phyloP scores from a whole-genome alignment of 1,284 basidiomycete species.

The Uromyces viciae-fabae region DNA sequence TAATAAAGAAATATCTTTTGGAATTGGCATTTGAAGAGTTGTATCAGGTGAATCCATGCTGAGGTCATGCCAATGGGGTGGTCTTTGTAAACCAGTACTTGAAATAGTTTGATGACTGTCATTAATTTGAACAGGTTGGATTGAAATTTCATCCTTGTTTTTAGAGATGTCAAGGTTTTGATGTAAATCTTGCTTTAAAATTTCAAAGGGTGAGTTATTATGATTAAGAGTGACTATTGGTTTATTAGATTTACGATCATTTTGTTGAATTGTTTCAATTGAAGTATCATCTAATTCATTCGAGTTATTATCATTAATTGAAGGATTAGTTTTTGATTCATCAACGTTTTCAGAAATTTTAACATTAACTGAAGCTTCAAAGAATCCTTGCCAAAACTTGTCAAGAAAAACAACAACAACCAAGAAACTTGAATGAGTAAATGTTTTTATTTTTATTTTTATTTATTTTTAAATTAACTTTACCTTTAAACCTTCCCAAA shows the following conservation, averaged over 20 bases:
- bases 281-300: constrained; percentile 7
- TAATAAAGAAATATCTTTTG: constrained; percentile 21
- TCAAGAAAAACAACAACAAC: neutral
- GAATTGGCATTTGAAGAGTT: constrained; percentile 25
- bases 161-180: constrained; percentile 11
- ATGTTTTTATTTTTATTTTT: no score
- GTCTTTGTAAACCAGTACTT: constrained; percentile 21
- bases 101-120: constrained; percentile 24
- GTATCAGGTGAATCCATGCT: constrained; percentile 37
- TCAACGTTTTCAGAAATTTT: constrained; percentile 47
- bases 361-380: constrained; percentile 54
- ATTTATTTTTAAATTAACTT: no score
- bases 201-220: constrained; percentile 19
- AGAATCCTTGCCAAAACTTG: constrained; percentile 55
- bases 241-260: neutral
- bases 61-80: constrained; percentile 34
- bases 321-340: constrained; percentile 7
- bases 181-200: constrained; percentile 19
- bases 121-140: neutral
- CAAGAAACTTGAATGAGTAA: no score
- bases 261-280: constrained; percentile 1
- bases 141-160: no score
- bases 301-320: constrained; percentile 7
- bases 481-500: constrained; percentile 40
- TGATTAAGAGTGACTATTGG: neutral